Evolutionary conservation across 179 eudicot genomes (phyloP).

Genomic region (Actinidia arguta): DNA sequence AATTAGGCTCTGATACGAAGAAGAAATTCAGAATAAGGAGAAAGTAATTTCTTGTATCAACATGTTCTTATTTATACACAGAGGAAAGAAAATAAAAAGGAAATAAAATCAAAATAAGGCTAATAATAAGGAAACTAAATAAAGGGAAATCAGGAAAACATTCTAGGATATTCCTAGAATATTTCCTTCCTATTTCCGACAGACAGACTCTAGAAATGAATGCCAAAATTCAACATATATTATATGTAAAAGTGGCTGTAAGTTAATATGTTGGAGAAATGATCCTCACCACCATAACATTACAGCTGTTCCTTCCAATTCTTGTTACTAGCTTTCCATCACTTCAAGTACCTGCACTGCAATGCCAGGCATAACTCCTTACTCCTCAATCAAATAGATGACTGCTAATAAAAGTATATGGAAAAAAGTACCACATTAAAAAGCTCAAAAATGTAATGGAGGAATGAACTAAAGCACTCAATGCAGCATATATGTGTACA

Average conservation of each 20-base stretch:
- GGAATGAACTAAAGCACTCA: neutral
- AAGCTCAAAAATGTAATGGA: neutral
- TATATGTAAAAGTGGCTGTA: neutral
- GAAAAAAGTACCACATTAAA: neutral
- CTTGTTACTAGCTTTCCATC: conserved; percentile 98
- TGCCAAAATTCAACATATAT: neutral
- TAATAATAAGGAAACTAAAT: too few relatives aligned
- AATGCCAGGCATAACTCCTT: conserved; percentile 97
- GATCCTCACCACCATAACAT: conserved; percentile 80
- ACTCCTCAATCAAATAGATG: conserved; percentile 34
- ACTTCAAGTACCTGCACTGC: conserved; percentile 99
- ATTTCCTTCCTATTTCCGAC: too few relatives aligned
- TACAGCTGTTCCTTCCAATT: conserved; percentile 88
- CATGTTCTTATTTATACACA: too few relatives aligned
- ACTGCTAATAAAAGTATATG: neutral
- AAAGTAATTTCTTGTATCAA: too few relatives aligned
- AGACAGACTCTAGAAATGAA: neutral
- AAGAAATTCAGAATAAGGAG: too few relatives aligned
- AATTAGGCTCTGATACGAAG: too few relatives aligned
- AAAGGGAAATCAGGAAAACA: too few relatives aligned
- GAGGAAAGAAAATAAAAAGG: too few relatives aligned
- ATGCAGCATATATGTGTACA: neutral
- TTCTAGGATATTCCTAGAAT: too few relatives aligned
- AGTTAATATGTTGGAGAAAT: conserved; percentile 14
- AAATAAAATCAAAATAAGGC: too few relatives aligned